Evolutionary conservation across 306 rosid genomes (phyloP).

Genomic region (Trifolium repens): DNA sequence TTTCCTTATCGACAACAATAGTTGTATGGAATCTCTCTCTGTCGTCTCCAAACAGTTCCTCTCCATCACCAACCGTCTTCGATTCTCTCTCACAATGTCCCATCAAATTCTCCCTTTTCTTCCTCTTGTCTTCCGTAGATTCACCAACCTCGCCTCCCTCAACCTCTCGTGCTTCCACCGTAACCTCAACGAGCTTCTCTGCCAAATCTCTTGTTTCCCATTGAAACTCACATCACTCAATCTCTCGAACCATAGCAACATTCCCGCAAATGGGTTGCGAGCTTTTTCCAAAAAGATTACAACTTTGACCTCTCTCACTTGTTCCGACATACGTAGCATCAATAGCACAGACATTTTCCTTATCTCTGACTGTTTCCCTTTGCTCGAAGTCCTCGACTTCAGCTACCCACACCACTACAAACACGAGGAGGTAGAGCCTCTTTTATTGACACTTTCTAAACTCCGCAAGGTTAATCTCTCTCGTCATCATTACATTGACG

Average conservation of each 20-base stretch:
- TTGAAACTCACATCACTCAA: background rate
- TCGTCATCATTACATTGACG: background rate
- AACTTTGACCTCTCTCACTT: background rate
- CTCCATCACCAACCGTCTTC: background rate
- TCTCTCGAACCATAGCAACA: background rate
- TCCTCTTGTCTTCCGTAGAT: background rate
- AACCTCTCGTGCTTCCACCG: background rate
- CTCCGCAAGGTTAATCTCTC: background rate
- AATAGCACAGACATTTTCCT: no score
- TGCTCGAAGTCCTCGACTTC: background rate
- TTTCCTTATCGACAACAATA: no score
- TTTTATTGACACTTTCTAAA: no score
- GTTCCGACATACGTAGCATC: background rate
- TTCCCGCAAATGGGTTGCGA: background rate
- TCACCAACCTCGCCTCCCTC: background rate
- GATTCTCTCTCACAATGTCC: background rate
- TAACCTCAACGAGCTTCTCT: background rate
- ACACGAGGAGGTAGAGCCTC: background rate
- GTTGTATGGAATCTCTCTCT: background rate
- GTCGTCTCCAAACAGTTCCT: background rate
- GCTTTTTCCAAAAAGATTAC: background rate
- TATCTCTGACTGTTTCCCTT: background rate
- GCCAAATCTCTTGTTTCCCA: background rate
- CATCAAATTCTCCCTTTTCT: background rate
- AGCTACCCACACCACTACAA: background rate